Evolutionary conservation across 2,329 filamentous ascomycete species (phyloP).

Genomic region (Calonectria ilicicola): DNA sequence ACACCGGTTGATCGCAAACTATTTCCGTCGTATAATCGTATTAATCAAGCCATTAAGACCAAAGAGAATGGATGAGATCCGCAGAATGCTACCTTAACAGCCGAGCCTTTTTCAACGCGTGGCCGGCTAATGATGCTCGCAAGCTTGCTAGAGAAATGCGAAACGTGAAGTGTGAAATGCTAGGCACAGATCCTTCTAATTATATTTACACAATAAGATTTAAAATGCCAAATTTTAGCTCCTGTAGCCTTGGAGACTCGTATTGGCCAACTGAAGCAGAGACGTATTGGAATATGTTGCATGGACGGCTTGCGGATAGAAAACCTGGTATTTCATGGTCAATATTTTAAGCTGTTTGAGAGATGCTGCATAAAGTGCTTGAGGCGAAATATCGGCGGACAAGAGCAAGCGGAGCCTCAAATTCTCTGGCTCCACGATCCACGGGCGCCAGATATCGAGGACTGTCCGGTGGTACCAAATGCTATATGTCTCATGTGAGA

Average conservation of each 20-base stretch:
- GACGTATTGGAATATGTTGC: neutral
- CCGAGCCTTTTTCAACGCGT: too few relatives aligned
- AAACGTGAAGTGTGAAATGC: too few relatives aligned
- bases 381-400: neutral
- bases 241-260: neutral
- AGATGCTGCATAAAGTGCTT: neutral
- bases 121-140: too few relatives aligned
- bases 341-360: neutral
- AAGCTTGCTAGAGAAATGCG: too few relatives aligned
- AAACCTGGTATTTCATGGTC: neutral
- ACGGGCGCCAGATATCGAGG: neutral
- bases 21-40: too few relatives aligned
- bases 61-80: too few relatives aligned
- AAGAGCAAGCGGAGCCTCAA: neutral
- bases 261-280: neutral
- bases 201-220: too few relatives aligned
- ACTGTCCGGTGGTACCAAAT: neutral
- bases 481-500: neutral
- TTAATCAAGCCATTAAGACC: too few relatives aligned
- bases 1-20: too few relatives aligned
- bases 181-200: too few relatives aligned
- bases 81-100: too few relatives aligned
- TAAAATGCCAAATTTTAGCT: too few relatives aligned
- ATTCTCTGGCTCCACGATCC: neutral
- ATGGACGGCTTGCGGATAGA: neutral